phyloP scores from a whole-genome alignment of 768 basidiomycete species.

The Hemileccinum impolitum region DNA sequence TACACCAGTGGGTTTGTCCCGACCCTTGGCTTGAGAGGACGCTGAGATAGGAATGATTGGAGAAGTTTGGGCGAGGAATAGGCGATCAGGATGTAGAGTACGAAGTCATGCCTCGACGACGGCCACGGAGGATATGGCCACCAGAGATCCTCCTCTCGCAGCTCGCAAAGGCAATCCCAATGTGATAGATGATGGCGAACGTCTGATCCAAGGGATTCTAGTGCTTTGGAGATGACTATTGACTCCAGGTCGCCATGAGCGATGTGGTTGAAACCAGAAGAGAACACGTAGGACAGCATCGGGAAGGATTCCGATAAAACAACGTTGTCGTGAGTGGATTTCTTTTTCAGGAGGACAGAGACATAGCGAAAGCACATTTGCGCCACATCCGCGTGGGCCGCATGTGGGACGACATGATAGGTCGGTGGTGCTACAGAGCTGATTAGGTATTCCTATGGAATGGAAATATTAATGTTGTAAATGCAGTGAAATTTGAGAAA shows the following conservation, averaged over 20 bases:
- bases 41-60: not conserved
- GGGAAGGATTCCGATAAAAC: not conserved
- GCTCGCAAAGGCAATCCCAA: not conserved
- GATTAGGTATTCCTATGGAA: not conserved
- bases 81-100: constrained; percentile 1
- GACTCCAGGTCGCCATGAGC: not conserved
- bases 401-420: not conserved
- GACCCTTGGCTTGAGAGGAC: not conserved
- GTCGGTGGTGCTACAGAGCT: not conserved
- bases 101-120: not conserved
- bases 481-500: too few relatives aligned
- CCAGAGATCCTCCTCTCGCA: not conserved
- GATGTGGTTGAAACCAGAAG: not conserved
- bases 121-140: constrained; percentile 3
- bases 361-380: not conserved
- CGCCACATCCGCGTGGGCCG: not conserved
- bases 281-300: constrained; percentile 1
- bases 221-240: not conserved
- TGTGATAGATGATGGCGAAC: not conserved
- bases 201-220: not conserved
- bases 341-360: not conserved
- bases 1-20: constrained; percentile 12
- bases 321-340: too few relatives aligned
- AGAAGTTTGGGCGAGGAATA: not conserved
- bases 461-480: too few relatives aligned